Evolutionary conservation across 352 stramenopile species (phyloP).

Genomic region (Phytophthora capsici): DNA sequence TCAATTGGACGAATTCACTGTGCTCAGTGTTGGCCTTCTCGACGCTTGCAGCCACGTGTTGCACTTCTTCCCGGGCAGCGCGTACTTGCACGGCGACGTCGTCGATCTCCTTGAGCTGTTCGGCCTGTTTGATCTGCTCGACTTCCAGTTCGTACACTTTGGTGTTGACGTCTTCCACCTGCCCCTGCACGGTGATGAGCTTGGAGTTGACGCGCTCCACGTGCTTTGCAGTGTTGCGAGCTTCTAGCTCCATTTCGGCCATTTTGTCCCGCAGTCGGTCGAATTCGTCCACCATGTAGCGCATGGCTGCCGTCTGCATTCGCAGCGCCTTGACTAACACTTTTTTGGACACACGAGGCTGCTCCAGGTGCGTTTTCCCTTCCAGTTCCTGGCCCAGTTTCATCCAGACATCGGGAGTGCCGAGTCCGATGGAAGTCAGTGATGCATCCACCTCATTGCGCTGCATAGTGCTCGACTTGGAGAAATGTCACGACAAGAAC

Average conservation of each 20-base stretch:
- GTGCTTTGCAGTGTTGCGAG: slow-evolving; percentile 77
- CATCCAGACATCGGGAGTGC: slow-evolving; percentile 82
- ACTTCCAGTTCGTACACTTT: slow-evolving; percentile 75
- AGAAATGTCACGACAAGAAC: slow-evolving; percentile 11
- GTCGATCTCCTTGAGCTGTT: slow-evolving; percentile 81
- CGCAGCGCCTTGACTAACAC: slow-evolving; percentile 82
- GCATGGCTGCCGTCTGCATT: slow-evolving; percentile 87
- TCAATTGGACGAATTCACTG: slow-evolving; percentile 59
- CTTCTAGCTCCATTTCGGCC: slow-evolving; percentile 77
- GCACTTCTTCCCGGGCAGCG: slow-evolving; percentile 60
- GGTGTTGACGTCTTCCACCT: slow-evolving; percentile 71
- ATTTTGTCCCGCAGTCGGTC: slow-evolving; percentile 82
- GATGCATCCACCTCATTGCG: slow-evolving; percentile 83
- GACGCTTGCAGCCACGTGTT: slow-evolving; percentile 49
- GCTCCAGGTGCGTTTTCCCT: slow-evolving; percentile 79
- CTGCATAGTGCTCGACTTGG: slow-evolving; percentile 53
- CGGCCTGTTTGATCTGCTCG: slow-evolving; percentile 59
- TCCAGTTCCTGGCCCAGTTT: slow-evolving; percentile 81
- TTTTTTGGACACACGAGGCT: slow-evolving; percentile 84
- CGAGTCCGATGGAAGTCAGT: slow-evolving; percentile 66
- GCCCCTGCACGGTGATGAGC: slow-evolving; percentile 73
- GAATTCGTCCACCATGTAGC: slow-evolving; percentile 85
- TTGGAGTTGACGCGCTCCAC: slow-evolving; percentile 82
- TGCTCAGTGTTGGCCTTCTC: slow-evolving; percentile 51
- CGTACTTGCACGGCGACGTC: slow-evolving; percentile 59